These are phyloP conservation scores for Jackrogersella multiformis DNA, from an alignment of 495 filamentous ascomycete genomes.

Conservation along the genomic window DNA sequence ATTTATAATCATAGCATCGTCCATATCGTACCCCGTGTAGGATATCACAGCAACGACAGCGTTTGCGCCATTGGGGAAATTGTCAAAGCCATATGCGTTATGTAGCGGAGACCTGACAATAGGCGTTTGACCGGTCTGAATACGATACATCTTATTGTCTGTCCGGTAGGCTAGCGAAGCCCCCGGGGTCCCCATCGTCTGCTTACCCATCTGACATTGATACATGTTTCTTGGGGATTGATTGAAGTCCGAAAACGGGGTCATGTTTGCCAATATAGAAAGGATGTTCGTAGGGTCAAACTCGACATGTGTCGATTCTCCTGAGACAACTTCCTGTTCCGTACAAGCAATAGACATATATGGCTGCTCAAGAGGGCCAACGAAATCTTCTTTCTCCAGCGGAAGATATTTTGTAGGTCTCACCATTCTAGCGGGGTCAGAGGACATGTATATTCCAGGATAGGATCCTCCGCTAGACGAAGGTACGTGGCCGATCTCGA, in stretches of 20 bases:
- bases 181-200: slow-evolving; percentile 97
- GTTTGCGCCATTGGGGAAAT: slow-evolving; percentile 98
- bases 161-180: slow-evolving; percentile 86
- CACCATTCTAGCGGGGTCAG: slow-evolving; percentile 83
- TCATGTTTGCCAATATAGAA: slow-evolving; percentile 98
- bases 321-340: slow-evolving; percentile 81
- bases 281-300: slow-evolving; percentile 96
- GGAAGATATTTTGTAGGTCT: slow-evolving; percentile 92
- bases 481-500: slow-evolving; percentile 93
- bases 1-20: slow-evolving; percentile 99
- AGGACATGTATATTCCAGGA: slow-evolving; percentile 94
- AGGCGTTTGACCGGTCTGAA: slow-evolving; percentile 96
- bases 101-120: slow-evolving; percentile 91
- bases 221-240: slow-evolving; percentile 99
- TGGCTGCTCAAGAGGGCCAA: slow-evolving; percentile 94
- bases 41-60: slow-evolving; percentile 97
- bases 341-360: slow-evolving; percentile 97
- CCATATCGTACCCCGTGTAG: slow-evolving; percentile 99
- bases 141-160: slow-evolving; percentile 94
- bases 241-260: slow-evolving; percentile 98
- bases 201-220: slow-evolving; percentile 99
- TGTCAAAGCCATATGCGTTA: slow-evolving; percentile 96
- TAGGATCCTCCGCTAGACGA: slow-evolving; percentile 89
- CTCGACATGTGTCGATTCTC: slow-evolving; percentile 92
- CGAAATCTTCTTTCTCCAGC: slow-evolving; percentile 81